A percentile compares a stretch with the other conserved stretches of the same genome.
Conservation (phyloP, 306 rosid species). For the Casuarina glauca region DNA sequence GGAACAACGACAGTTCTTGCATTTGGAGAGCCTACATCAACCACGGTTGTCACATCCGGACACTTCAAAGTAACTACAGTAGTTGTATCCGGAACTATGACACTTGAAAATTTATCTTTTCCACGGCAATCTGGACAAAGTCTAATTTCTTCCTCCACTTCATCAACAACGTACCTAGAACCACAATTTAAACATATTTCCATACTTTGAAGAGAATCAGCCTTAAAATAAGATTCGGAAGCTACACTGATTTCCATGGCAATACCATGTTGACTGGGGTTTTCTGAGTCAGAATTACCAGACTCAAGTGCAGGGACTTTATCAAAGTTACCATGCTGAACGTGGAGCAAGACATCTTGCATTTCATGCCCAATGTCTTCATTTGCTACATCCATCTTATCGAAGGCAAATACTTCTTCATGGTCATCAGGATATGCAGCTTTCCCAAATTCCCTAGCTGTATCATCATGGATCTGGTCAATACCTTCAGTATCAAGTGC, state of each 20-base stretch:
- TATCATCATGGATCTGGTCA: conserved; percentile 67
- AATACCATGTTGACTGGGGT: conserved; percentile 27
- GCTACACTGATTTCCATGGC: conserved; percentile 37
- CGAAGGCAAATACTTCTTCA: conserved; percentile 73
- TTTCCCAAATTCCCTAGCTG: conserved; percentile 53
- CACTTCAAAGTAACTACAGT: too few relatives aligned
- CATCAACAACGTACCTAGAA: conserved; percentile 37
- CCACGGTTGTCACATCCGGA: conserved; percentile 27
- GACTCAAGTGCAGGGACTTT: conserved; percentile 31
- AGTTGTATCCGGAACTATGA: conserved; percentile 35
- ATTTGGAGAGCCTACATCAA: conserved; percentile 17
- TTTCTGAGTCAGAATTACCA: conserved; percentile 36
- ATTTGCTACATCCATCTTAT: conserved; percentile 61
- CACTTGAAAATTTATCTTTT: conserved; percentile 40
- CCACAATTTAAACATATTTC: conserved; percentile 62
- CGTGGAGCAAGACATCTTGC: conserved; percentile 32
- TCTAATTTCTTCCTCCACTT: conserved; percentile 32
- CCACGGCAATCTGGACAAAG: conserved; percentile 64
- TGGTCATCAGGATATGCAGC: conserved; percentile 50
- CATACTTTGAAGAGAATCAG: conserved; percentile 39
- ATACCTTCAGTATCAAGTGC: conserved; percentile 59
- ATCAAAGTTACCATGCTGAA: conserved; percentile 29
- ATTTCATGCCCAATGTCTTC: conserved; percentile 37
- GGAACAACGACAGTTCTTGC: conserved; percentile 38
- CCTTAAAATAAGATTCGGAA: conserved; percentile 44